A percentile compares a stretch with the other conserved stretches of the same genome.
phyloP scores from a whole-genome alignment of 1,284 basidiomycete genomes.

The Chalciporus sp. region DNA sequence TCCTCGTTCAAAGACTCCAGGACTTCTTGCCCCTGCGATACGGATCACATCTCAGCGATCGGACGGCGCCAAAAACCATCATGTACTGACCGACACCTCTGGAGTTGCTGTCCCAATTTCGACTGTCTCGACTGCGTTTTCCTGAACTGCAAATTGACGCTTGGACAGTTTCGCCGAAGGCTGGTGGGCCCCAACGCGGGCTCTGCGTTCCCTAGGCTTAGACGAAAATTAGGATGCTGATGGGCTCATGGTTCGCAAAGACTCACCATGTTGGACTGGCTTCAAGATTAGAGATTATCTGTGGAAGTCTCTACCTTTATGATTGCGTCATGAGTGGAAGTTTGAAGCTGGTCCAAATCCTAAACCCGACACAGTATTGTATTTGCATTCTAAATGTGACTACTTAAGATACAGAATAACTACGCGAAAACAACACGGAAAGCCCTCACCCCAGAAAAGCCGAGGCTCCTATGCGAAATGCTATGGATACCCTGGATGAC shows the following conservation, averaged over 20 bases:
- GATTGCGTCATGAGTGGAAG: too few relatives aligned
- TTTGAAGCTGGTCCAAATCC: not conserved
- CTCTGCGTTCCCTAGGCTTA: conserved; percentile 62
- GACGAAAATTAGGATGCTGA: conserved; percentile 11
- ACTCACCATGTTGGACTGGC: conserved; percentile 23
- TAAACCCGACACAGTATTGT: not conserved
- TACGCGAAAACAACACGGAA: not conserved
- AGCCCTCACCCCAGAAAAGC: not conserved
- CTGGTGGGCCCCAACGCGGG: conserved; percentile 48
- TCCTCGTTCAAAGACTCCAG: conserved; percentile 31
- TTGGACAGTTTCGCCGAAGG: conserved; percentile 53
- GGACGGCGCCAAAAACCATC: not conserved
- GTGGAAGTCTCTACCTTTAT: not conserved
- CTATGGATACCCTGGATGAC: too few relatives aligned
- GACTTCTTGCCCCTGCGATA: conserved; percentile 47
- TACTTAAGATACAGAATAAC: too few relatives aligned
- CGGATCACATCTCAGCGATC: not conserved
- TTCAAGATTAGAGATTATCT: not conserved
- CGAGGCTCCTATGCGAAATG: too few relatives aligned
- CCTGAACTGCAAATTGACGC: conserved; percentile 51
- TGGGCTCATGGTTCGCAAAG: not conserved
- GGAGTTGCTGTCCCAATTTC: conserved; percentile 41
- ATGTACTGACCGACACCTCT: conserved; percentile 40
- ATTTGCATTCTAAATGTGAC: too few relatives aligned
- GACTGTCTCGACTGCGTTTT: conserved; percentile 50